These are phyloP conservation scores for Cornus kousa DNA, from an alignment of 148 eudicot species.

Conservation along the genomic window DNA sequence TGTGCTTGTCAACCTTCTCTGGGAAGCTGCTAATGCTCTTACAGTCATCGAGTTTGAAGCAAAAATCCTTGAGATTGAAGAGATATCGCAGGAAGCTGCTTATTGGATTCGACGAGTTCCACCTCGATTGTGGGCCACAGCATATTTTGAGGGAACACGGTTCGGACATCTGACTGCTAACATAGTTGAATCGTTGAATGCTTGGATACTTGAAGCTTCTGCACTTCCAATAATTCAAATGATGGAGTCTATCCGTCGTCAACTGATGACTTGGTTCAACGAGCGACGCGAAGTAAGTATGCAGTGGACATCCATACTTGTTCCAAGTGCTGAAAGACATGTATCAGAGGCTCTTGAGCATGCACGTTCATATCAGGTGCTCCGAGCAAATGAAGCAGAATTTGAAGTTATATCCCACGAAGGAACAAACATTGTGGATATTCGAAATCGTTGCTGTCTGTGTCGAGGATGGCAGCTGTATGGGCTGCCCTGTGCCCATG, in stretches of 20 bases:
- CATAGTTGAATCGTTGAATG: conserved; percentile 40
- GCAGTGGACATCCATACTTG: conserved; percentile 60
- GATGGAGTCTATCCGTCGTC: conserved; percentile 75
- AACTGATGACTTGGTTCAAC: conserved; percentile 72
- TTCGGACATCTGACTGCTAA: conserved; percentile 58
- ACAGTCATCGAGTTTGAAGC: conserved; percentile 49
- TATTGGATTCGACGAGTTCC: conserved; percentile 57
- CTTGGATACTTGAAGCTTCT: conserved; percentile 59
- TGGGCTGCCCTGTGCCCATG: conserved; percentile 76
- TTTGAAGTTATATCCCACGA: conserved; percentile 68
- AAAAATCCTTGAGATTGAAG: conserved; percentile 58
- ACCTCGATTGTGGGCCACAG: conserved; percentile 64
- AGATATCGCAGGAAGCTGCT: conserved; percentile 59
- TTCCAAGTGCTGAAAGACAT: conserved; percentile 59
- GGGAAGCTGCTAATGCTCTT: conserved; percentile 64
- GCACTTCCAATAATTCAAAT: conserved; percentile 62
- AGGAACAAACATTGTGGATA: conserved; percentile 56
- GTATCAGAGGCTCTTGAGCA: conserved; percentile 58
- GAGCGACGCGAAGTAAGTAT: conserved; percentile 64
- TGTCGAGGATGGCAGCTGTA: conserved; percentile 71
- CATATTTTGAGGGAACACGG: conserved; percentile 60
- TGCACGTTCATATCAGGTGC: conserved; percentile 55
- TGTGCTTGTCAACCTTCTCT: conserved; percentile 51
- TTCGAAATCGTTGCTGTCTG: conserved; percentile 52
- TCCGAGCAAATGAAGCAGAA: conserved; percentile 66